These are phyloP conservation scores for Dendrobium catenatum DNA, from an alignment of 106 monocot genomes.

Conservation along the genomic window DNA sequence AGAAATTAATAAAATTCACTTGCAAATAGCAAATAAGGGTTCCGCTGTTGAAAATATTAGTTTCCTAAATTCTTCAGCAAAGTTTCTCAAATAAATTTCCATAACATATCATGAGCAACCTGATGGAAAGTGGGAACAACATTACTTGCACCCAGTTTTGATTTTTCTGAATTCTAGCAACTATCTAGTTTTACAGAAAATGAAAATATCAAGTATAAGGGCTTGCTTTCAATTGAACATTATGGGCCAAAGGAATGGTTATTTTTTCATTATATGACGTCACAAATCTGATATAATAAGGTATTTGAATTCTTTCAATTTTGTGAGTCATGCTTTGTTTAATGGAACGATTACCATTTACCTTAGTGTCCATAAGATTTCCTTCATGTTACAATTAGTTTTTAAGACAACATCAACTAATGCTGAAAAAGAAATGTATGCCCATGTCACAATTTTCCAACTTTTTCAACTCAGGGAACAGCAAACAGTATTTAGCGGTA, in stretches of 20 bases:
- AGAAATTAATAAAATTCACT: neutral
- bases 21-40: neutral
- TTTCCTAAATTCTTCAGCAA: neutral
- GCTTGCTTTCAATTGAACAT: neutral
- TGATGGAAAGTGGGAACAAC: neutral
- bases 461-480: neutral
- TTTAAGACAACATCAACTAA: neutral
- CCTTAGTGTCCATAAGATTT: neutral
- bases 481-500: neutral
- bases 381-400: neutral
- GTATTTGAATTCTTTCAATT: neutral
- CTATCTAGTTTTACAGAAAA: neutral
- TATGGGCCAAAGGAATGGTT: neutral
- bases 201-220: neutral
- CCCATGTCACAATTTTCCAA: neutral
- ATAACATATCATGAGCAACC: neutral
- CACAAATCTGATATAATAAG: neutral
- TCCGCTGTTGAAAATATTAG: neutral
- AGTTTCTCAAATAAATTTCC: neutral
- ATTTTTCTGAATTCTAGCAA: neutral
- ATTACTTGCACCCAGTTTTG: neutral
- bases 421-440: neutral
- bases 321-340: neutral
- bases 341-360: neutral
- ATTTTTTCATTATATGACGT: neutral